Percentiles rank a stretch among this genome's conserved stretches.
phyloP scores from a whole-genome alignment of 23 red algal genomes.

The Agarophyton chilense region DNA sequence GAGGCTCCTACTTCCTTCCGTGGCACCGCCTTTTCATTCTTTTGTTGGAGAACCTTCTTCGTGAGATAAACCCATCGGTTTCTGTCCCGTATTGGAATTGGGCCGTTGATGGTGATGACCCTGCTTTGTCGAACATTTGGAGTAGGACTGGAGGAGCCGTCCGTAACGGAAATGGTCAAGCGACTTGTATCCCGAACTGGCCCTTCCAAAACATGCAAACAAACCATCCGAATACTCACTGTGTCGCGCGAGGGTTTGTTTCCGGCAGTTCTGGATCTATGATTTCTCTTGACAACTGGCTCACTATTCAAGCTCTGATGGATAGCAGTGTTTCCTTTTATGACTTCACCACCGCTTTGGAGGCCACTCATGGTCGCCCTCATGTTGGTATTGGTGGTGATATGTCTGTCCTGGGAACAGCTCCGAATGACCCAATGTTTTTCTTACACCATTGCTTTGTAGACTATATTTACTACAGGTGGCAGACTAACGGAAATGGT shows the following conservation, averaged over 20 bases:
- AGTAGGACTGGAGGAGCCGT: conserved; percentile 30
- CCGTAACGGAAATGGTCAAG: background rate
- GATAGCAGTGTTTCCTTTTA: background rate
- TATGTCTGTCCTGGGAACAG: conserved; percentile 23
- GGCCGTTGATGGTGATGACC: conserved; percentile 39
- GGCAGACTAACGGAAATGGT: conserved; percentile 17
- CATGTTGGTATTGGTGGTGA: conserved; percentile 66
- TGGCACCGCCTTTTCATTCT: conserved; percentile 74
- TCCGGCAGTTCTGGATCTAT: conserved; percentile 46
- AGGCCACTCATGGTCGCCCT: conserved; percentile 50
- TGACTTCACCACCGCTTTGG: conserved; percentile 37
- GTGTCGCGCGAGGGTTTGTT: conserved; percentile 41
- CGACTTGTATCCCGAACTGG: conserved; percentile 24
- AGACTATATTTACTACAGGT: conserved; percentile 37
- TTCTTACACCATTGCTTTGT: conserved; percentile 62
- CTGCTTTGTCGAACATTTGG: conserved; percentile 57
- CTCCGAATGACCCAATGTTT: conserved; percentile 75
- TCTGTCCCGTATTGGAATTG: conserved; percentile 76
- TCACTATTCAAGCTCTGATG: conserved; percentile 21
- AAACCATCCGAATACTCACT: background rate
- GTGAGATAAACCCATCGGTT: conserved; percentile 36
- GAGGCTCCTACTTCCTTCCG: conserved; percentile 61
- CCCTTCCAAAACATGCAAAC: conserved; percentile 16
- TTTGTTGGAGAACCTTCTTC: conserved; percentile 64
- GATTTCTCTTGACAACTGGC: background rate